Evolutionary conservation across 2,329 filamentous ascomycete species (phyloP).

Genomic region (Lecanicillium sp.): DNA sequence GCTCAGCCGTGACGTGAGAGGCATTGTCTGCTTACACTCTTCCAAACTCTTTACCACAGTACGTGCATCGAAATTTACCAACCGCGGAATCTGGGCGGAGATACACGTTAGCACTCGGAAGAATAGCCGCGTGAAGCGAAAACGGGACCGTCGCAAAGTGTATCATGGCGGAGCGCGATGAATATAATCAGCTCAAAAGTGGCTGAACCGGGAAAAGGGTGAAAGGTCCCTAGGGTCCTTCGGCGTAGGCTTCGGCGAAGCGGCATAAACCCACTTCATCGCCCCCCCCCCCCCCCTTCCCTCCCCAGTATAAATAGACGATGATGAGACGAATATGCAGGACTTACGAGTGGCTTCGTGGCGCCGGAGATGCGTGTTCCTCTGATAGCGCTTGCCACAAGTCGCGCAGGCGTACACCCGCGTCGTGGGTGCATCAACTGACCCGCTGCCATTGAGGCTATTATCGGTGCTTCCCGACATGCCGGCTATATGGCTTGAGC

Average conservation of each 20-base stretch:
- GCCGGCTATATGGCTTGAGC: too few species aligned
- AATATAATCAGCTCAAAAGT: neutral
- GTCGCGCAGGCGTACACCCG: slow-evolving; percentile 15
- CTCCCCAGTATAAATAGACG: neutral
- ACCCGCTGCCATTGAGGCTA: too few species aligned
- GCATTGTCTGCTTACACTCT: slow-evolving; percentile 15
- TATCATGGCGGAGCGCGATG: neutral
- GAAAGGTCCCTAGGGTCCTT: too few species aligned
- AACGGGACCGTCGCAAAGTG: neutral
- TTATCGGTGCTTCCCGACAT: too few species aligned
- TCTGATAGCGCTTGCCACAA: slow-evolving; percentile 23
- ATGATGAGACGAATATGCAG: neutral
- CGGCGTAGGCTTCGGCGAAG: too few species aligned
- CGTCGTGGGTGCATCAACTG: neutral
- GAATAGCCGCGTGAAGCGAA: neutral
- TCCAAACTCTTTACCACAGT: slow-evolving; percentile 18
- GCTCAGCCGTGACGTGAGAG: neutral
- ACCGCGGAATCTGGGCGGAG: slow-evolving; percentile 15
- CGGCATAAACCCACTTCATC: too few species aligned
- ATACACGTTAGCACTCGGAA: neutral
- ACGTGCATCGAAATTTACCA: slow-evolving; percentile 16
- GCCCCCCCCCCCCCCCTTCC: neutral
- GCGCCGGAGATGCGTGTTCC: slow-evolving; percentile 22
- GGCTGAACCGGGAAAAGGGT: too few species aligned
- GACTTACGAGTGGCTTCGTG: slow-evolving; percentile 23